Evolutionary conservation across 805 yeast genomes (phyloP).

Genomic region (Pichia exigua): DNA sequence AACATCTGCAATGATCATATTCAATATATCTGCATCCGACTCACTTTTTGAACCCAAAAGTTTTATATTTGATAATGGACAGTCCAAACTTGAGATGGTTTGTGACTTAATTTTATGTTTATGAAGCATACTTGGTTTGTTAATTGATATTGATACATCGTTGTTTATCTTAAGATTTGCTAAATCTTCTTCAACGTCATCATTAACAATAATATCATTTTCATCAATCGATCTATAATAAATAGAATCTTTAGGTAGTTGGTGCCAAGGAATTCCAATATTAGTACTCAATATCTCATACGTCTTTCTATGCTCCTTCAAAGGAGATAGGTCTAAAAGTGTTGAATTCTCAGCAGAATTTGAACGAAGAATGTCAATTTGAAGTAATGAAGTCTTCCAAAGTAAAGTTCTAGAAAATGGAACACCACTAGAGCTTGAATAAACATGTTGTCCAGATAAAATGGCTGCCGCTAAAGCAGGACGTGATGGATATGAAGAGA

Average conservation of each 20-base stretch:
- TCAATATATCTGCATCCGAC: conserved; percentile 35
- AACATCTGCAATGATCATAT: conserved; percentile 40
- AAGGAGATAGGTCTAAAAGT: conserved; percentile 13
- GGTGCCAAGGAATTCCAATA: conserved; percentile 29
- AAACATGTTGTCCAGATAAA: conserved; percentile 6
- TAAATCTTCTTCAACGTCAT: conserved; percentile 5
- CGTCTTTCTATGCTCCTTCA: conserved; percentile 14
- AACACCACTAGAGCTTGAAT: background rate
- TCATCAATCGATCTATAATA: conserved; percentile 16
- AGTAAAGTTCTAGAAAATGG: conserved; percentile 16
- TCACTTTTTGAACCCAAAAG: conserved; percentile 2
- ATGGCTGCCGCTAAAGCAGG: conserved; percentile 9
- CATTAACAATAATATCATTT: background rate
- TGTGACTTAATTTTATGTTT: conserved; percentile 7
- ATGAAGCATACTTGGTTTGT: background rate
- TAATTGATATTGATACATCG: background rate
- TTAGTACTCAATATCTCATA: conserved; percentile 17
- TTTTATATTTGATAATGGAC: conserved; percentile 6
- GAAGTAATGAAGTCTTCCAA: conserved; percentile 16
- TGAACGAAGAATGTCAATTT: conserved; percentile 6
- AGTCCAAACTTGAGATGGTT: conserved; percentile 1
- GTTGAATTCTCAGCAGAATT: conserved; percentile 7
- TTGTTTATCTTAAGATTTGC: conserved; percentile 1
- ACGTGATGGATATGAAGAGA: conserved; percentile 5
- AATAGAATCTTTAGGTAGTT: conserved; percentile 21